Base-by-base conservation (phyloP, 208 protist genomes). In the Acanthamoeba sp. region DNA sequence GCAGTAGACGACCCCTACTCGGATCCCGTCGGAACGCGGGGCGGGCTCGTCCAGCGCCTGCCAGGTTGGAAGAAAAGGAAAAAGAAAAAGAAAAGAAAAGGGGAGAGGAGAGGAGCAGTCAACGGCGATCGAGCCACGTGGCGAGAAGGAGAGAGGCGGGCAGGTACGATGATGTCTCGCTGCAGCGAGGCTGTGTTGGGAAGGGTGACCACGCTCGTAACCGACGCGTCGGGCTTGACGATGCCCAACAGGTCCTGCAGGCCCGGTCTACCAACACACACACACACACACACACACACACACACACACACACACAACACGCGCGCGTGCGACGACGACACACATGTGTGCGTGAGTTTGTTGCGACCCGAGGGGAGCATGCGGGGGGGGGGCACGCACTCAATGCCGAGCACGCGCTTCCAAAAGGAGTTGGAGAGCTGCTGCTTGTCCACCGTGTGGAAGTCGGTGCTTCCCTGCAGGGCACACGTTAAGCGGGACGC, bases 1-100 rank as follows among this genome's bases (percentile, higher is more conserved):
- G 78, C 78, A 87, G 48, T 87, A 87, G 40, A 87, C 78, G 40
- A 87, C 78, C 6, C 78, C 78, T 48, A 87, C 32, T 36, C 78
- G 48, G 14, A 87, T 48, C 78, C 48, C 48, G n/a, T 48, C 38
- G 4, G 78, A 59, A 16, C 48, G 78, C 38, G 48, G 48, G 9
- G 42, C 78, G 9, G 78, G 78, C 27, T 59, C 38, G 32, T 48
- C 78, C 78, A 59, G n/a, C 24, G 38, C 78, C 78, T 59, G 18
- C 57, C 24, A n/a, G n/a, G 57, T 64, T 64, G 57, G n/a, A n/a
- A n/a, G n/a, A n/a, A n/a, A n/a, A n/a, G n/a, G n/a, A n/a, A n/a
- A n/a, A n/a, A n/a, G n/a, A n/a, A n/a, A n/a, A n/a, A n/a, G n/a
- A n/a, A n/a, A n/a, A n/a, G n/a, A n/a, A n/a, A n/a, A n/a, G n/a